These are phyloP conservation scores for Spiromastix sp. DNA, from an alignment of 2,329 filamentous ascomycete genomes.

Conservation along the genomic window DNA sequence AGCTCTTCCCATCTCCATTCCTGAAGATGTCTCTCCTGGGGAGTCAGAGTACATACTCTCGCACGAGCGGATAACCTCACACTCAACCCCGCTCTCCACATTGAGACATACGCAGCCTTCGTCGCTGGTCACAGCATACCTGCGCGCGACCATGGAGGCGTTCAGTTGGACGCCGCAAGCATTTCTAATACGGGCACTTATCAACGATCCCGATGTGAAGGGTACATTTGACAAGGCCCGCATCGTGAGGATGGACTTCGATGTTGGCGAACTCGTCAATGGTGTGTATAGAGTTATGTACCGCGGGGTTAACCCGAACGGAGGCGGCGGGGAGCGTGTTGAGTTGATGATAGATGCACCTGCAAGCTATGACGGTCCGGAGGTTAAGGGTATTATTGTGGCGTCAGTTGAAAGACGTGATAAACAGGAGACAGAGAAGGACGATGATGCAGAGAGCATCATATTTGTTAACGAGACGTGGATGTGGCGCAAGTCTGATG, in stretches of 20 bases:
- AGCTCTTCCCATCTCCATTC: not conserved
- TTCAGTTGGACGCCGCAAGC: conserved; percentile 1
- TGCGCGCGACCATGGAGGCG: conserved; percentile 1
- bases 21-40: not conserved
- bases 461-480: conserved; percentile 1
- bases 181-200: not conserved
- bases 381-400: not conserved
- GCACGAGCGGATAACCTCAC: not conserved
- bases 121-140: conserved; percentile 1
- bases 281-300: conserved; percentile 1
- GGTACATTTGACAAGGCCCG: not conserved
- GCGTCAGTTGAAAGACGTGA: conserved; percentile 1
- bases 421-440: not conserved
- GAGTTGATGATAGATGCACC: conserved; percentile 5
- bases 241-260: not conserved
- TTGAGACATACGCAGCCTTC: not conserved
- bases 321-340: conserved; percentile 4
- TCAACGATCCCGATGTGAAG: not conserved
- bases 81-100: not conserved
- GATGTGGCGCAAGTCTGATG: not conserved
- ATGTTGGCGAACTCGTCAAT: not conserved
- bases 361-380: conserved; percentile 1
- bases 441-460: not conserved
- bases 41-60: not conserved
- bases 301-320: conserved; percentile 7